Evolutionary conservation across 495 filamentous ascomycete species (phyloP), one percentile per base, ranked within the genome.

Genomic region (Xylona heveae): DNA sequence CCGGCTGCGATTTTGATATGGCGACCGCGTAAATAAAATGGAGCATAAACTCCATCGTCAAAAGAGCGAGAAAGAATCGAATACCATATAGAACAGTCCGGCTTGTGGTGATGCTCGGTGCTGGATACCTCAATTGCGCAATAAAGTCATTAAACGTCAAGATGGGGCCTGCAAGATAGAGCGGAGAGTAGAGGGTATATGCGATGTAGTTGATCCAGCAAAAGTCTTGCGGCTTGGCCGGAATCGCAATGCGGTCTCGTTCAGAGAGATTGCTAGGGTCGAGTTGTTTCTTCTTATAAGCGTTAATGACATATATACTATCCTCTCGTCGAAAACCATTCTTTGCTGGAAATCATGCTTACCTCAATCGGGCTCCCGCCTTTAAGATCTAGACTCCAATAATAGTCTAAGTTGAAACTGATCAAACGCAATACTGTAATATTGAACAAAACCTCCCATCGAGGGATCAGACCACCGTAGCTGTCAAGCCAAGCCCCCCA

Each of bases 101-200:
- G 1, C 58, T 44, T 2, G 47, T 43, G 16, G 66, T 72, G 39
- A 90, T 68, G 23, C 61, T 78, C 13, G 71, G 61, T 1, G 79
- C 51, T 6, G 66, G 64, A 49, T 85, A 76, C 39, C 79, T 59
- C 42, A 62, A 58, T 49, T 99, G 88, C 10, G 83, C 80, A 33
- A 93, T 76, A 57, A 90, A 94, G 56, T 95, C 88, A 53, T 99
- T 99, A 60, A 95, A 99, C 17, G 83, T 94, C 34, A 95, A 42
- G 42, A 99, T 91, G 5, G 88, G 88, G 1, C 88, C 88, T 0
- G 84, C 65, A 18, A 99, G 62, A 48, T 93, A 99, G 1, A 99
- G 63, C 0, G 88, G 90, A 0, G 83, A 76, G 51, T 99, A 99
- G 34, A 93, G 64, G 24, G 69, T 52, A 50, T 94, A 95, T 19